Evolutionary conservation across 176 grass and related monocot species (phyloP), one percentile per base, ranked within the genome.

Genomic region (Cocos nucifera): DNA sequence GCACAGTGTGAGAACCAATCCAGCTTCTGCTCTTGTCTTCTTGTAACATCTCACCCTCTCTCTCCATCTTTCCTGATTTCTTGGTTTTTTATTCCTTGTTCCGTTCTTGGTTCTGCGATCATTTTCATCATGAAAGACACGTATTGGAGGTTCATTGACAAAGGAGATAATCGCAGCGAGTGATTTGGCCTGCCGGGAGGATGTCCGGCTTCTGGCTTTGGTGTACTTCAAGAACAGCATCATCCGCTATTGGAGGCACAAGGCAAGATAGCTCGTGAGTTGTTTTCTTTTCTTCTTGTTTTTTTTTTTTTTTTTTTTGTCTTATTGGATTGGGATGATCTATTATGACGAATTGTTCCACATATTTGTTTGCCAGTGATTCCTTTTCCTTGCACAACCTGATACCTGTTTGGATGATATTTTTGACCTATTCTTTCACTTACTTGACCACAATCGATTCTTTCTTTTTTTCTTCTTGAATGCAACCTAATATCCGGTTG

Each of bases 141-240:
- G 35, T 3, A 8, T 44, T 44, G 35, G 35, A 10, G 9, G 2
- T 10, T 14, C 35, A 44, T 44, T 44, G 35, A 14, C 9, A 2
- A 10, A 98, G 93, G 93, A 98, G 82, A 88, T 98, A 69, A 81
- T 98, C 50, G 83, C 87, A 8, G 84, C 84, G 57, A 80, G 87
- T 66, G 84, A 81, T 49, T 64, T 72, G 62, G 60, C 84, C 60
- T 89, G 93, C 26, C 77, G 87, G 30, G 87, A 98, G 71, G 93
- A 98, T 62, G 93, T 83, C 5, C 83, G 87, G 18, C 81, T 98
- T 1, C 78, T 98, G 30, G 93, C 93, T 28, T 91, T 87, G 0
- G 93, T 92, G 26, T 98, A 92, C 67, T 98, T 98, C 54, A 98
- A 98, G 73, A 98, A 98, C 77, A 86, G 93, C 59, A 92, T 98